Evolutionary conservation across 148 eudicot genomes (phyloP).

Genomic region (Beta vulgaris): DNA sequence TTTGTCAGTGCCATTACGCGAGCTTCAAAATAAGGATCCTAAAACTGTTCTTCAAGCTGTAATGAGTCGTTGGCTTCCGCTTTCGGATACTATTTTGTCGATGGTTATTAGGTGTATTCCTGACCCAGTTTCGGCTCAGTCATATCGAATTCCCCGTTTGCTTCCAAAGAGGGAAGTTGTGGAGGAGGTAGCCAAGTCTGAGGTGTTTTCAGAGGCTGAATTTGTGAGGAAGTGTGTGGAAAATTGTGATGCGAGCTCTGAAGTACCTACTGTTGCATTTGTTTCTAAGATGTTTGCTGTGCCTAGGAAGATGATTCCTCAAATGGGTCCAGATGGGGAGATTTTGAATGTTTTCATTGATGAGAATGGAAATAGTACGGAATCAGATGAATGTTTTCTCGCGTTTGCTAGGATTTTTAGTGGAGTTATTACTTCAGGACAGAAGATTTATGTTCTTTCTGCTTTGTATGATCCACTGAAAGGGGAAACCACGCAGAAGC

Average conservation of each 20-base stretch:
- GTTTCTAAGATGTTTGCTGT: conserved; percentile 97
- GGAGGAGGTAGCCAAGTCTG: conserved; percentile 38
- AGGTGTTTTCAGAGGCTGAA: conserved; percentile 67
- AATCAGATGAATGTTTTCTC: conserved; percentile 88
- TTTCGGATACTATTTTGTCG: conserved; percentile 62
- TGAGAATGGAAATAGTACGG: conserved; percentile 43
- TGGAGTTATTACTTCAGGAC: conserved; percentile 66
- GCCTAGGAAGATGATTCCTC: conserved; percentile 71
- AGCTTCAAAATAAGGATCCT: conserved; percentile 73
- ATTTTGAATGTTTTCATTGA: conserved; percentile 41
- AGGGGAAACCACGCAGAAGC: conserved; percentile 63
- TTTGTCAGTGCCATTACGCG: conserved; percentile 61
- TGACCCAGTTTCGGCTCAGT: conserved; percentile 66
- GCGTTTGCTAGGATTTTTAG: conserved; percentile 96
- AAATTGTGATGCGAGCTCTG: conserved; percentile 62
- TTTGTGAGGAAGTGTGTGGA: conserved; percentile 74
- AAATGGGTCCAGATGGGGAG: conserved; percentile 53
- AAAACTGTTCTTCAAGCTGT: conserved; percentile 74
- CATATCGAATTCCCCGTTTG: conserved; percentile 64
- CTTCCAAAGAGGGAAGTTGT: conserved; percentile 77
- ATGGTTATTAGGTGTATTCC: conserved; percentile 78
- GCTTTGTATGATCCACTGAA: conserved; percentile 87
- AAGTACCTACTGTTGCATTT: conserved; percentile 83
- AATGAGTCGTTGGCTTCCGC: conserved; percentile 90
- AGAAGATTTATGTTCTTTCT: conserved; percentile 72